These are phyloP conservation scores for Rhinocladiella similis DNA, from an alignment of 2,329 filamentous ascomycete species.

Conservation along the genomic window DNA sequence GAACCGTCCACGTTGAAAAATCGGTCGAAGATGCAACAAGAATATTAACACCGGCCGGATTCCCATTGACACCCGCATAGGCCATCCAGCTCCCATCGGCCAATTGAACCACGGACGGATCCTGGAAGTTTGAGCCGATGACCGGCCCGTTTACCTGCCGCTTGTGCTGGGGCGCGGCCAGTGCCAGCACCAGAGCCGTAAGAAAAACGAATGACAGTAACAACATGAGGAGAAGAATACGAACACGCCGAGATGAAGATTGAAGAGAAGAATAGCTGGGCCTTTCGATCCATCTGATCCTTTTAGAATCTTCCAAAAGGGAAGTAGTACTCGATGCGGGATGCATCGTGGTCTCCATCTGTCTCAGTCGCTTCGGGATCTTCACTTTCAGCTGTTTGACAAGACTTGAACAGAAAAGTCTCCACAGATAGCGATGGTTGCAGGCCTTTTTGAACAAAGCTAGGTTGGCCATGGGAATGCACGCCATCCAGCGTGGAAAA, in stretches of 20 bases:
- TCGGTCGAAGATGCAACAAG: slow-evolving; percentile 54
- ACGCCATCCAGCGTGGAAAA: slow-evolving; percentile 12
- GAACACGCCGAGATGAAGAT: slow-evolving; percentile 6
- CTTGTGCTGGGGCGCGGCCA: slow-evolving; percentile 15
- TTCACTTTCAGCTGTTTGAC: background rate
- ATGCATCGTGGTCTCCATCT: background rate
- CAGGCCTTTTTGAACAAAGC: background rate
- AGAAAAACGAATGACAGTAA: slow-evolving; percentile 15
- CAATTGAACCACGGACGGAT: slow-evolving; percentile 53
- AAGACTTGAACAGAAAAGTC: background rate
- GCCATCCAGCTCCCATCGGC: slow-evolving; percentile 53
- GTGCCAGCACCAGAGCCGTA: slow-evolving; percentile 9
- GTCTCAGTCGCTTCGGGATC: background rate
- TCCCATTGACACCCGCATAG: slow-evolving; percentile 44
- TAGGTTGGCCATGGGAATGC: slow-evolving; percentile 5
- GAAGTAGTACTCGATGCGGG: background rate
- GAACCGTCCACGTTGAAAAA: slow-evolving; percentile 49
- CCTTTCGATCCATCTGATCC: slow-evolving; percentile 12
- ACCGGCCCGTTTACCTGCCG: slow-evolving; percentile 23
- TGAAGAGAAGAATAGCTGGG: slow-evolving; percentile 2
- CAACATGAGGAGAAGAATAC: slow-evolving; percentile 12
- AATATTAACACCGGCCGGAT: slow-evolving; percentile 46
- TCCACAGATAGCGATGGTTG: slow-evolving; percentile 4
- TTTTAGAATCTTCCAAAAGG: slow-evolving; percentile 9
- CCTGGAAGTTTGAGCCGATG: slow-evolving; percentile 51